Evolutionary conservation across 371 early-diverging fungal species (phyloP), one percentile per base, ranked within the genome.

Genomic region (Catenaria anguillulae): DNA sequence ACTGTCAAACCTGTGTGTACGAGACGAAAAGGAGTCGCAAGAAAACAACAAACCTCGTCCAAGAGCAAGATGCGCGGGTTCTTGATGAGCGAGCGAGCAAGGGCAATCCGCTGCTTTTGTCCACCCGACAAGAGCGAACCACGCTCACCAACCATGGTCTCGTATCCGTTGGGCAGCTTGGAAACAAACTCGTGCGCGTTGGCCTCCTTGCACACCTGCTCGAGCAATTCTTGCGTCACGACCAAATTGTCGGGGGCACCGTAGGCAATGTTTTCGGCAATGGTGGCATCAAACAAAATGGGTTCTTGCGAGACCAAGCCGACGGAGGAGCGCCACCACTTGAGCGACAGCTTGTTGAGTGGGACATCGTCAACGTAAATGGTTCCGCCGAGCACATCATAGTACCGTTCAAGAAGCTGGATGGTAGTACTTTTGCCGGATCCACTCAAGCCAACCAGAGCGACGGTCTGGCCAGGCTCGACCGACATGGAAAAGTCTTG

Each of bases 31-130:
- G n/a, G n/a, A n/a, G n/a, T n/a, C n/a, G n/a, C n/a, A n/a, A n/a
- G n/a, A n/a, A n/a, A 23, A 55, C 35, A 55, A 17, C 19, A 19
- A 19, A 5, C 40, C 40, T 40, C 40, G 17, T 40, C 40, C 10
- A 40, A 17, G 17, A 40, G 40, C 40, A 40, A 17, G 40, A 93
- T 87, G 5, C 82, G 79, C 12, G 90, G 78, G 54, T 82, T 76
- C 64, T 86, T 89, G 40, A 94, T 77, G 40, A 93, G 80, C 1
- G 92, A 84, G 37, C 90, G 71, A 15, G 92, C 92, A 70, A 92
- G 83, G n/a, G 87, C 52, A 8, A 50, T 31, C 29, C 52, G 52
- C 52, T 50, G 52, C 52, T 50, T 50, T 29, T 50, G 92, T 56
- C 95, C 95, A 4, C 86, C 83, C 50, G 88, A 63, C 0, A 48